phyloP scores from a whole-genome alignment of 352 stramenopile genomes.

The Globisporangium yorkense region DNA sequence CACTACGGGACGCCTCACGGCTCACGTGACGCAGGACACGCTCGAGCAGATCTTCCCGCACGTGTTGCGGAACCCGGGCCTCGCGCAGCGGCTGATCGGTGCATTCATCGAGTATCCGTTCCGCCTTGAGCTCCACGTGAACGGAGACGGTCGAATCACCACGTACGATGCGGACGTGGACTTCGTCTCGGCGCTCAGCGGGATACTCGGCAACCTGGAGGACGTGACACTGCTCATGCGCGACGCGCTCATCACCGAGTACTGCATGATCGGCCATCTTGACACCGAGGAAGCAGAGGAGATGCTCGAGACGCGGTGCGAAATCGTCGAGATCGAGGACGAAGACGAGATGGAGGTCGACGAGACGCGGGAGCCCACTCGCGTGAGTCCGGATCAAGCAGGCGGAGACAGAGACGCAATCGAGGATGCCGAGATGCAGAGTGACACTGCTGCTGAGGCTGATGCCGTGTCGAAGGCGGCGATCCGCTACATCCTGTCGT shows the following conservation, averaged over 20 bases:
- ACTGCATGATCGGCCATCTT: constrained; percentile 6
- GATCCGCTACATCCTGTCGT: constrained; percentile 6
- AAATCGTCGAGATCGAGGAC: background rate
- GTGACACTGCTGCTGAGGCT: background rate
- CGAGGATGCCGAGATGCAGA: background rate
- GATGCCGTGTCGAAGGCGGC: background rate
- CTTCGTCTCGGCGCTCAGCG: constrained; percentile 12
- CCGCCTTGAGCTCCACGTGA: constrained; percentile 15
- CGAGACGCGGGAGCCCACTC: background rate
- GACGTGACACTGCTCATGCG: constrained; percentile 5
- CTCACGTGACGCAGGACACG: constrained; percentile 12
- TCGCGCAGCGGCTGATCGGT: constrained; percentile 11
- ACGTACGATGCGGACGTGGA: constrained; percentile 16
- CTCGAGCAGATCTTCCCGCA: constrained; percentile 14
- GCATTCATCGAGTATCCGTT: constrained; percentile 19
- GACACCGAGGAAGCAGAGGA: background rate
- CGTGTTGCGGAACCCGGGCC: constrained; percentile 1
- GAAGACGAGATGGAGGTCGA: background rate
- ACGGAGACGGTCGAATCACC: constrained; percentile 6
- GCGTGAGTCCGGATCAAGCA: background rate
- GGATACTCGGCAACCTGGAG: constrained; percentile 10
- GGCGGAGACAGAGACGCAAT: too few relatives aligned
- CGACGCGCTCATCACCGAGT: constrained; percentile 9
- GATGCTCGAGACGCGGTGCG: too few relatives aligned
- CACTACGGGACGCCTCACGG: constrained; percentile 9